Base-by-base conservation (phyloP, 73 alveolate genomes). In the Halteria grandinella region DNA sequence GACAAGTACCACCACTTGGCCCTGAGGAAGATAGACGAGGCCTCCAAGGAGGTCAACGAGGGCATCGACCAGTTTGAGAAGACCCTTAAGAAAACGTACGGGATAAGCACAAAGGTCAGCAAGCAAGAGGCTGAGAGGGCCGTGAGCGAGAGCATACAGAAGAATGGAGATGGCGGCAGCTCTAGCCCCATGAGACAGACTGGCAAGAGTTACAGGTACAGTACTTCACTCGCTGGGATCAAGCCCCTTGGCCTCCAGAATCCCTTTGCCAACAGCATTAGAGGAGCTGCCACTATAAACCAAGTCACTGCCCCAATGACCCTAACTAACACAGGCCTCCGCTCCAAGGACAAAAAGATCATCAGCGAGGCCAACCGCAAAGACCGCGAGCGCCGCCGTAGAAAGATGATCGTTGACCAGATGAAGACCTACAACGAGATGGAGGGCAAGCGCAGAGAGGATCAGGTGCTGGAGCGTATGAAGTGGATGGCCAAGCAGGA, bases 351-450 rank as follows among this genome's bases (percentile, higher is more conserved):
- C 49, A 40, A 87, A 85, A 93, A 90, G 27, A 92, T 86, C 87
- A 89, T 89, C 57, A 91, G 88, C 66, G 97, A 86, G 33, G 81
- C 84, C 43, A 83, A 93, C 0, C 75, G 95, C 53, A 94, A 93
- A 40, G 99, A 94, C 47, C 89, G 99, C 83, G 95, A 94, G 60
- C 49, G 97, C 57, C 86, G 99, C 74, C 79, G 99, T 73, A 87
- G 99, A 84, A 94, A 94, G 79, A 93, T 94, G 77, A 94, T 90
- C 55, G 97, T 92, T 27, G 97, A 93, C 75, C 88, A 92, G 55
- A 91, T 85, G 33, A 95, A 95, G 66, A 90, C 95, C 10, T 94
- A 93, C 37, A 85, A 78, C 43, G 99, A 95, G 41, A 86, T 91
- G 79, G 99, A 95, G 83, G 79, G 91, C 63, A 74, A 86, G 62